phyloP scores from a whole-genome alignment of 768 basidiomycete species.

The Baorangia bicolor region DNA sequence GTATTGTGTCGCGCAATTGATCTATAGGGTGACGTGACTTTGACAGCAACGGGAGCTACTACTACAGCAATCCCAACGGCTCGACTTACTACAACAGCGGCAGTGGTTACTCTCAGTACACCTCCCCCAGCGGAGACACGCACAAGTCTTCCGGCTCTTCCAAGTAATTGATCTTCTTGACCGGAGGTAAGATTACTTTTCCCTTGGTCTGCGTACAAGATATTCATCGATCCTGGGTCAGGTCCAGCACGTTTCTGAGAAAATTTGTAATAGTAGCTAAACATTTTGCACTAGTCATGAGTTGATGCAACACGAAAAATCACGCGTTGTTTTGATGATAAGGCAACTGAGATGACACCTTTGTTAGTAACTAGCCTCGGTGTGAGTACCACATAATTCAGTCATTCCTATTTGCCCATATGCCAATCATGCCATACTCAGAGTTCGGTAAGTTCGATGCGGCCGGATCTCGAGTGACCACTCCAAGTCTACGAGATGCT shows the following conservation, averaged over 20 bases:
- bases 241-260: neutral
- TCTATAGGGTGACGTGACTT: neutral
- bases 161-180: conserved; percentile 12
- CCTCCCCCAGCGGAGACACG: conserved; percentile 40
- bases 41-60: conserved; percentile 54
- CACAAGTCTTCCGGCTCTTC: conserved; percentile 28
- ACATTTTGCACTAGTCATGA: neutral
- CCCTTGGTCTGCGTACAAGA: neutral
- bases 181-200: neutral
- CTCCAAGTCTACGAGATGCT: too few species aligned
- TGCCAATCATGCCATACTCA: too few species aligned
- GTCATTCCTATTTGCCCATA: neutral
- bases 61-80: conserved; percentile 59
- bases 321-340: neutral
- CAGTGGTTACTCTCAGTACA: conserved; percentile 48
- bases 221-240: neutral
- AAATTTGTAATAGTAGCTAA: neutral
- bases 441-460: too few species aligned
- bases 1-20: neutral
- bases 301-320: too few species aligned
- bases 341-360: too few species aligned
- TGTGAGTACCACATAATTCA: too few species aligned
- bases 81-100: conserved; percentile 61
- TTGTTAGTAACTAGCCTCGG: too few species aligned
- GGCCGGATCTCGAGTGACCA: too few species aligned